Percentiles rank a stretch among this genome's conserved stretches.
Evolutionary conservation across 2,329 filamentous ascomycete species (phyloP).

Genomic region (Fusarium virguliforme): DNA sequence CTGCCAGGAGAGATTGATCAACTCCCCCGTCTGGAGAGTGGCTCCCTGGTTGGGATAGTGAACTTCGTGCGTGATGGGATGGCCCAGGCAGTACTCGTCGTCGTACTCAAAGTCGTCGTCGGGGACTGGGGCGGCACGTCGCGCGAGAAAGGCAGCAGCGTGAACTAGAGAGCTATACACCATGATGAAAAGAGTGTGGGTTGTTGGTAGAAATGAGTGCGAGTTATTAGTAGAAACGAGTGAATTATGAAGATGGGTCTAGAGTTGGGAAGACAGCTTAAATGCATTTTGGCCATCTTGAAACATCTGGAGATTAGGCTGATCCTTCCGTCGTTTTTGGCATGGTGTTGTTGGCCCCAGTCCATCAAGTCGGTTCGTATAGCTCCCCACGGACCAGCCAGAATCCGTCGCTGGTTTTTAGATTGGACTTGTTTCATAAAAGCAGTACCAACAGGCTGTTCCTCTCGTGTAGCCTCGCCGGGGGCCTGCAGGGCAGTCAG

Average conservation of each 20-base stretch:
- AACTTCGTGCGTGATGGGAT: slow-evolving; percentile 5
- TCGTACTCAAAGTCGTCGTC: no score
- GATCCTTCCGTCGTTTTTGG: neutral
- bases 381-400: neutral
- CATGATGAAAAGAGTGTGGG: neutral
- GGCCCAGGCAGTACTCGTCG: neutral
- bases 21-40: neutral
- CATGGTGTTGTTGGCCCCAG: slow-evolving; percentile 1
- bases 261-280: neutral
- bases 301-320: slow-evolving; percentile 9
- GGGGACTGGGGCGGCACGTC: neutral
- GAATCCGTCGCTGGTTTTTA: neutral
- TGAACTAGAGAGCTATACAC: slow-evolving; percentile 1
- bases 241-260: neutral
- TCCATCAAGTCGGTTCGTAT: neutral
- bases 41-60: neutral
- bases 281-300: neutral
- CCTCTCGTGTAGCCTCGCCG: neutral
- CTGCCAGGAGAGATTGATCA: neutral
- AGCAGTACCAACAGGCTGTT: neutral
- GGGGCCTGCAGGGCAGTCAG: neutral
- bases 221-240: neutral
- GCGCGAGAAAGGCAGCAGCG: neutral
- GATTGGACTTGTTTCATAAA: neutral
- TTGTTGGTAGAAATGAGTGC: neutral